Evolutionary conservation across 192 early-diverging fungal genomes (phyloP), one percentile per base, ranked within the genome.

Genomic region (Coemansia sp.): DNA sequence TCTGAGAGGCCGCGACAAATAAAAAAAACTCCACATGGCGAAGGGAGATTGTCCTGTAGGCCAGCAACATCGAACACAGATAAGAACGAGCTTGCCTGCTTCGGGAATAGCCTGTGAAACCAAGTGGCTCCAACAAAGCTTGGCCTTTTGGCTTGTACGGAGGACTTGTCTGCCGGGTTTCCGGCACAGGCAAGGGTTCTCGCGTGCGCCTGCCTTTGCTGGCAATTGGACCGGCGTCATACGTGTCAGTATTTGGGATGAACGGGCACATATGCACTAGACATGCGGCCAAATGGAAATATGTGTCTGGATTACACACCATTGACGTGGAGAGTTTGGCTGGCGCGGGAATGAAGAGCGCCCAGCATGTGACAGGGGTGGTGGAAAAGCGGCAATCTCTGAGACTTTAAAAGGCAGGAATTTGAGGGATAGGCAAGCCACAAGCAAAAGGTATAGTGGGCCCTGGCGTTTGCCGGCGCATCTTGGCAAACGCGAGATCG

Each of bases 71-170:
- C 9, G 3, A 50, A 12, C 12, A 53, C 28, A 53, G 50, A 31
- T 53, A 55, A 55, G 14, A 55, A 26, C 3, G 23, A 13, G 48
- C 16, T 12, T 2, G 39, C 20, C 43, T n/a, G 43, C 18, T 45
- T 45, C 43, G 7, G 43, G 43, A 45, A 31, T 55, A 28, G 48
- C 26, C 52, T 55, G 52, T 55, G 52, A 33, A 55, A 55, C 52
- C 52, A 55, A 55, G 12, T 13, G 6, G 7, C 13, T 7, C 11
- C 28, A 33, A 7, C 12, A 5, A 52, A 26, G 48, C 48, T 23
- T 25, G 23, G 43, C 9, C 2, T 26, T 25, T 50, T 9, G 21
- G 9, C 3, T n/a, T n/a, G 21, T 26, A n/a, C 52, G 52, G 52
- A 55, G 21, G 28, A 31, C n/a, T 8, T 33, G 16, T n/a, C 2